Evolutionary conservation across 202 grass and related monocot species (phyloP).

Genomic region (Panicum hallii): DNA sequence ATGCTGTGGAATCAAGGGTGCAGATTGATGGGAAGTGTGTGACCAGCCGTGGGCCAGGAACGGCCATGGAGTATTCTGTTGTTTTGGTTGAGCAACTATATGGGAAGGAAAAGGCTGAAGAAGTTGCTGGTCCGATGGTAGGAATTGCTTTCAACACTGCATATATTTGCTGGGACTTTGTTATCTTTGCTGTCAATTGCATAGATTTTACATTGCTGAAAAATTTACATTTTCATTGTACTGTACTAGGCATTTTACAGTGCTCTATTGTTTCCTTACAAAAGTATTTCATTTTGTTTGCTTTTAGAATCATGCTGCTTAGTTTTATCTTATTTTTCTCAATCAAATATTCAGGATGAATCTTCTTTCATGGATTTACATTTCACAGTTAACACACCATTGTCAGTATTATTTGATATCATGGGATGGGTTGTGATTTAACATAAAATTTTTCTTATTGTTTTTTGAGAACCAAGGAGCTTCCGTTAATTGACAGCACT

Average conservation of each 20-base stretch:
- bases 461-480: background rate
- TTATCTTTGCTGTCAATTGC: conserved; percentile 19
- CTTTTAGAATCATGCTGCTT: background rate
- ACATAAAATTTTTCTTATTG: background rate
- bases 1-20: conserved; percentile 82
- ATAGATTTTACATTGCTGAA: background rate
- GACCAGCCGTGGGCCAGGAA: conserved; percentile 84
- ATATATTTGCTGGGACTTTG: conserved; percentile 2
- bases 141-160: conserved; percentile 25
- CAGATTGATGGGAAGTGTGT: conserved; percentile 79
- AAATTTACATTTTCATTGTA: background rate
- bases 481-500: background rate
- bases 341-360: conserved; percentile 14
- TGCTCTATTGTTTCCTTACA: background rate
- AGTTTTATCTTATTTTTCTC: background rate
- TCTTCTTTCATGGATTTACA: background rate
- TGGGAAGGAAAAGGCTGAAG: conserved; percentile 82
- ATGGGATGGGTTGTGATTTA: background rate
- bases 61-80: conserved; percentile 78
- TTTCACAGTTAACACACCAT: background rate
- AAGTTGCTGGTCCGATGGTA: conserved; percentile 89
- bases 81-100: conserved; percentile 80
- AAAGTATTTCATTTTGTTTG: background rate
- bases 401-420: background rate
- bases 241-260: background rate